Evolutionary conservation across 78 protist genomes (phyloP).

Genomic region (Mastigamoeba balamuthi): DNA sequence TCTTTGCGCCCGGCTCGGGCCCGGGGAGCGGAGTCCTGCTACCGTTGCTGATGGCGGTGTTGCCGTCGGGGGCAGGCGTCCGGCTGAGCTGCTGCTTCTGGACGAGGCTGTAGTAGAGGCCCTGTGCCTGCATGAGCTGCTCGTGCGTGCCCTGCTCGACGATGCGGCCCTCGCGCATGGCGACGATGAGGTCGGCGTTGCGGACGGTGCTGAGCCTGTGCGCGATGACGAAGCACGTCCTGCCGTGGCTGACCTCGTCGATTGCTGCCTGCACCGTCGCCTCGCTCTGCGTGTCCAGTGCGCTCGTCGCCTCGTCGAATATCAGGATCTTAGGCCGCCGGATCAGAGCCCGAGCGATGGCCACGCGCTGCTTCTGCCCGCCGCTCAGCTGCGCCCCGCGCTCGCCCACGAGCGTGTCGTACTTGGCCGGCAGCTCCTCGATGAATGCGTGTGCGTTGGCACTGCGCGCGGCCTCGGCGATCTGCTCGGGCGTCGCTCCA

Average conservation of each 20-base stretch:
- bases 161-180: neutral
- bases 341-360: constrained; percentile 84
- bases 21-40: no score
- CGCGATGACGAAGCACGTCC: constrained; percentile 72
- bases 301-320: constrained; percentile 88
- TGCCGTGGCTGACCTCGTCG: constrained; percentile 33
- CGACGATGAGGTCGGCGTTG: neutral
- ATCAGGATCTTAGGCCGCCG: constrained; percentile 67
- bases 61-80: no score
- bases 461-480: constrained; percentile 44
- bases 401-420: constrained; percentile 85
- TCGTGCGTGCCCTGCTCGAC: constrained; percentile 53
- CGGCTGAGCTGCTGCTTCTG: neutral
- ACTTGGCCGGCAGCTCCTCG: constrained; percentile 64
- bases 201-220: constrained; percentile 23
- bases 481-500: constrained; percentile 7
- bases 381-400: constrained; percentile 85
- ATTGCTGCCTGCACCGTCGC: constrained; percentile 64
- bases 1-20: no score
- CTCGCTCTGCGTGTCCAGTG: constrained; percentile 83
- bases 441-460: constrained; percentile 56
- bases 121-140: constrained; percentile 30
- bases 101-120: constrained; percentile 25
- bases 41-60: no score
- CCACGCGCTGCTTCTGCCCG: constrained; percentile 84